Evolutionary conservation across 2,329 filamentous ascomycete species (phyloP).

Genomic region (Coniochaeta sp.): DNA sequence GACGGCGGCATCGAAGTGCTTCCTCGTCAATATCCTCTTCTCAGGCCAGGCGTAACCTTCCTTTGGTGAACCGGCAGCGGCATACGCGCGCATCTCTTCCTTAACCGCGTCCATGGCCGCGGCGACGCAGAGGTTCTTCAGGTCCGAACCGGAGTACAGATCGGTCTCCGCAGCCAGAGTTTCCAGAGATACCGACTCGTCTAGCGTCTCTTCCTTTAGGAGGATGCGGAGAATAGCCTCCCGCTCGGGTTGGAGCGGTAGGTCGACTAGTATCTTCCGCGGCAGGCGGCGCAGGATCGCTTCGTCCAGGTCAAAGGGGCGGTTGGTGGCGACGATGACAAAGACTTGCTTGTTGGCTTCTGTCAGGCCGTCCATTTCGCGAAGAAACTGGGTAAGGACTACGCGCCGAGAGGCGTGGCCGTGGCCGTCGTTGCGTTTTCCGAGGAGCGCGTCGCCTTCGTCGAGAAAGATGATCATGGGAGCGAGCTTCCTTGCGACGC

Average conservation of each 20-base stretch:
- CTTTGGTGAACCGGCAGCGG: constrained; percentile 13
- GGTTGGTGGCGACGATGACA: constrained; percentile 96
- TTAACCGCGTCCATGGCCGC: constrained; percentile 73
- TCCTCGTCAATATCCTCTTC: constrained; percentile 53
- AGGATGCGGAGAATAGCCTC: constrained; percentile 62
- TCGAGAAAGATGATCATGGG: constrained; percentile 96
- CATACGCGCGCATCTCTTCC: constrained; percentile 51
- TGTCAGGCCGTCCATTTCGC: constrained; percentile 90
- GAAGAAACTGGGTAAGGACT: constrained; percentile 92
- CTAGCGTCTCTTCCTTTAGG: constrained; percentile 59
- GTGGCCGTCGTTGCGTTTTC: constrained; percentile 59
- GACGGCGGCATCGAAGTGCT: constrained; percentile 80
- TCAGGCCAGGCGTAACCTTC: constrained; percentile 27
- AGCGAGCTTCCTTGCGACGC: constrained; percentile 79
- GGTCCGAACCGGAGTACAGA: constrained; percentile 74
- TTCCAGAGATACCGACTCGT: constrained; percentile 50
- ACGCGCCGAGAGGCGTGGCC: constrained; percentile 71
- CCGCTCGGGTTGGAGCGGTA: constrained; percentile 55
- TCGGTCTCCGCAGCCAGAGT: constrained; percentile 60
- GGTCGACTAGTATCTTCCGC: constrained; percentile 63
- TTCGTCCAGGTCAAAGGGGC: constrained; percentile 90
- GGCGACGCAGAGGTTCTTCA: constrained; percentile 76
- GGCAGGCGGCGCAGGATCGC: constrained; percentile 73
- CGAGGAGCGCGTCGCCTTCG: constrained; percentile 89
- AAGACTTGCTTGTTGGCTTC: constrained; percentile 65